Evolutionary conservation across 2,329 filamentous ascomycete genomes (phyloP).

Genomic region (Drechslerella coelobrocha): DNA sequence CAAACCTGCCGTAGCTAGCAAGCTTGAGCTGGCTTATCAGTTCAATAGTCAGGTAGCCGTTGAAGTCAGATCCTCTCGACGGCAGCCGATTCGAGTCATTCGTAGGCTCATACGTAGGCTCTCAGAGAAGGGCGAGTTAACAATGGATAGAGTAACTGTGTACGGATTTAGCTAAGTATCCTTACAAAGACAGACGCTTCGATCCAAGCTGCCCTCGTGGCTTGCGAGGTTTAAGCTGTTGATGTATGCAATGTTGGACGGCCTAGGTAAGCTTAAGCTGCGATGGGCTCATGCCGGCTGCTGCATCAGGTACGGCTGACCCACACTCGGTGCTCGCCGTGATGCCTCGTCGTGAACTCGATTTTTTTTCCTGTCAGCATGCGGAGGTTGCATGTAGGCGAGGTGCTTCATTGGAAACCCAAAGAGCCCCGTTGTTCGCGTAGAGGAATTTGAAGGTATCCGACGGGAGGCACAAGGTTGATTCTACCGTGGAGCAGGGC

Average conservation of each 20-base stretch:
- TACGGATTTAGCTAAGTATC: neutral
- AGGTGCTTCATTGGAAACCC: neutral
- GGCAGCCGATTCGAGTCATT: no score
- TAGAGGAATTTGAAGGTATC: neutral
- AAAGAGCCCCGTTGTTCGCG: neutral
- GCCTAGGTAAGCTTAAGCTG: neutral
- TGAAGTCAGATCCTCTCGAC: neutral
- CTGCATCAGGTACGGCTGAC: conserved; percentile 6
- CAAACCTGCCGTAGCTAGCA: conserved; percentile 10
- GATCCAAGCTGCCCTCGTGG: neutral
- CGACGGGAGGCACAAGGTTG: neutral
- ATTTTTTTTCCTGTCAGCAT: neutral
- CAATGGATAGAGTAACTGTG: neutral
- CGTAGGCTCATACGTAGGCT: neutral
- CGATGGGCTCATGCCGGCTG: conserved; percentile 7
- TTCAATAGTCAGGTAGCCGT: neutral
- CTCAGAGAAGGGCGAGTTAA: neutral
- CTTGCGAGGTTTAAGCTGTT: neutral
- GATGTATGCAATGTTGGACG: neutral
- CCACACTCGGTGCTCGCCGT: neutral
- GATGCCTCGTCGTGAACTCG: neutral
- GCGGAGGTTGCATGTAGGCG: conserved; percentile 1
- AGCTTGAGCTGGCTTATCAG: conserved; percentile 6
- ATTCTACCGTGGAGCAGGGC: no score
- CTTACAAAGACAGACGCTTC: neutral